Conservation (phyloP, 441 rosid species). For the Populus hybrid region DNA sequence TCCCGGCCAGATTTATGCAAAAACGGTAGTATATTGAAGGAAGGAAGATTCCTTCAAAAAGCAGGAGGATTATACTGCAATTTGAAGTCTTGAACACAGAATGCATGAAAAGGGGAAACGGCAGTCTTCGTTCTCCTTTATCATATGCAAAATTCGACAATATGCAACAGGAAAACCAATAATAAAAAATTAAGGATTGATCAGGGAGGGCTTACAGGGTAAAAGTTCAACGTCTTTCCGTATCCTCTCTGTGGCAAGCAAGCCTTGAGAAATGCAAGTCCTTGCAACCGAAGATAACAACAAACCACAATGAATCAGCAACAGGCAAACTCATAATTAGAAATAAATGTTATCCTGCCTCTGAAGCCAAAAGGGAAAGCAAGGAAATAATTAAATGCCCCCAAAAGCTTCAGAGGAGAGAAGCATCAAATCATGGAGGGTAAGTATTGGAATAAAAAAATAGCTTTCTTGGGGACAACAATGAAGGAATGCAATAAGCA, state of each 20-base stretch:
- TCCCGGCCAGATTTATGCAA: not conserved
- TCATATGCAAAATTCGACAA: not conserved
- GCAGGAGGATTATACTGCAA: not conserved
- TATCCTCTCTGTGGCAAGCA: not conserved
- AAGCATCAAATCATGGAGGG: not conserved
- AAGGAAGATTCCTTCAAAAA: not conserved
- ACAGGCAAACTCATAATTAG: not conserved
- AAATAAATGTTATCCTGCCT: not conserved
- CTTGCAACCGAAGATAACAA: not conserved
- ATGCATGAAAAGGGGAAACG: not conserved
- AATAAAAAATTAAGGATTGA: not conserved
- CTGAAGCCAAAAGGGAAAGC: not conserved
- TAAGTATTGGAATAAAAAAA: not conserved
- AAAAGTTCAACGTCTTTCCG: not conserved
- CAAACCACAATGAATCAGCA: not conserved
- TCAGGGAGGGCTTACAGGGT: not conserved
- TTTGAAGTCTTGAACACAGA: not conserved
- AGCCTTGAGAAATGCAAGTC: conserved; percentile 1
- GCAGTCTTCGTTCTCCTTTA: not conserved
- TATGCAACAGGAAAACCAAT: not conserved
- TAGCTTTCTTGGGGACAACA: not conserved
- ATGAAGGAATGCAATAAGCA: not conserved
- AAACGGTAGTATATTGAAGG: not conserved
- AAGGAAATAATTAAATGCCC: not conserved
- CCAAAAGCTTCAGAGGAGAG: not conserved